Evolutionary conservation across 352 stramenopile genomes (phyloP).

Genomic region (Blastocystis sp.): DNA sequence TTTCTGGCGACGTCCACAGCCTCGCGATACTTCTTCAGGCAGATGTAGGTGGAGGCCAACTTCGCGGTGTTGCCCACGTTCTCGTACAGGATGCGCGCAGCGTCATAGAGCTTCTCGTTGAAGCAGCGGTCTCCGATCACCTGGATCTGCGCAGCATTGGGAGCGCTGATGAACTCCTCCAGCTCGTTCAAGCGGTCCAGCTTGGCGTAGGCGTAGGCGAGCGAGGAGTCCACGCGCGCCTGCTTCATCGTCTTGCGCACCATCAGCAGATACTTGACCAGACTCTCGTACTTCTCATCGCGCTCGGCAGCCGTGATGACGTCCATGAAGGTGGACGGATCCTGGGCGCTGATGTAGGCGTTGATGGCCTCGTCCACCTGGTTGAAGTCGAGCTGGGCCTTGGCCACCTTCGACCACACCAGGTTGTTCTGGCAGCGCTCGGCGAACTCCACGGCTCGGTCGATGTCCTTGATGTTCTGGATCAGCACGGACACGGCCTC

Average conservation of each 20-base stretch:
- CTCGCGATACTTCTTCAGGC: slow-evolving; percentile 95
- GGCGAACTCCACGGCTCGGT: slow-evolving; percentile 95
- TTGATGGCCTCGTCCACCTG: slow-evolving; percentile 90
- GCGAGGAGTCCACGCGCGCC: slow-evolving; percentile 94
- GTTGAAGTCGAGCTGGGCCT: slow-evolving; percentile 91
- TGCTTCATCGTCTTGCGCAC: slow-evolving; percentile 96
- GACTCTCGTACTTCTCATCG: slow-evolving; percentile 87
- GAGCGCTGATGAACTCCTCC: slow-evolving; percentile 95
- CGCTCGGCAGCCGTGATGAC: slow-evolving; percentile 92
- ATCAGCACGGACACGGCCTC: slow-evolving; percentile 82
- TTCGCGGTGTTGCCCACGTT: slow-evolving; percentile 99
- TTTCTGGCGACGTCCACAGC: slow-evolving; percentile 95
- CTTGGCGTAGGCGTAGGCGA: slow-evolving; percentile 98
- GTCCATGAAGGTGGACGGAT: slow-evolving; percentile 90
- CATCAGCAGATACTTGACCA: slow-evolving; percentile 98
- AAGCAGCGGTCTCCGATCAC: slow-evolving; percentile 94
- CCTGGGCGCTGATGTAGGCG: slow-evolving; percentile 97
- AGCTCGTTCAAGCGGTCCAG: slow-evolving; percentile 94
- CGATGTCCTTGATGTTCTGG: slow-evolving; percentile 92
- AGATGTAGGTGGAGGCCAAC: slow-evolving; percentile 96
- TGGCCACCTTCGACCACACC: slow-evolving; percentile 96
- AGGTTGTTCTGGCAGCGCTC: slow-evolving; percentile 93
- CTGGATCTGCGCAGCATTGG: slow-evolving; percentile 99
- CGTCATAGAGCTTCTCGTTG: slow-evolving; percentile 91
- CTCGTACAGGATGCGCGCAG: slow-evolving; percentile 94